Percentiles rank a stretch among this genome's conserved stretches.
Evolutionary conservation across 108 stramenopile species (phyloP).

Genomic region (Cyclotella sp.): DNA sequence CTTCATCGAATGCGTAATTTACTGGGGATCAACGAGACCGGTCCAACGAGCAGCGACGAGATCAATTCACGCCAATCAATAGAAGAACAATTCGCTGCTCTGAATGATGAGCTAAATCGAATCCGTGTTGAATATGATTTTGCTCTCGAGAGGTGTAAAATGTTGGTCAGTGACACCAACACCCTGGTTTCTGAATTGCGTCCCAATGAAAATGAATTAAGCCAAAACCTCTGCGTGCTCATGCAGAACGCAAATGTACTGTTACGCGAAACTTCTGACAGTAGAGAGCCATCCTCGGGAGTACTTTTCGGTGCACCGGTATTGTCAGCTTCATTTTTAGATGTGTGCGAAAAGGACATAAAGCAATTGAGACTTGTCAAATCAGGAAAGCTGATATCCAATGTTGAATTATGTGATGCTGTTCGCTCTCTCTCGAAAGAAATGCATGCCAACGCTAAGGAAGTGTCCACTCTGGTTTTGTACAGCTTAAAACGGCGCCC

Average conservation of each 20-base stretch:
- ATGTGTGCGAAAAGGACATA: constrained; percentile 64
- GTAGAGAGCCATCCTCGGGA: neutral
- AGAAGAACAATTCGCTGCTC: constrained; percentile 35
- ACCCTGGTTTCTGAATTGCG: constrained; percentile 26
- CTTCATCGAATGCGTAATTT: constrained; percentile 48
- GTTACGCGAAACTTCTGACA: neutral
- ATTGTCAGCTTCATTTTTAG: constrained; percentile 50
- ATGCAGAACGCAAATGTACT: constrained; percentile 1
- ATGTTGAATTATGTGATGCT: constrained; percentile 44
- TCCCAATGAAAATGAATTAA: constrained; percentile 10
- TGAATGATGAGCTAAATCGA: constrained; percentile 33
- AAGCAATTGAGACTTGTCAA: constrained; percentile 63
- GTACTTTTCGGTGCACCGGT: constrained; percentile 1
- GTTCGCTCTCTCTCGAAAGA: constrained; percentile 42
- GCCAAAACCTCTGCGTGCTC: constrained; percentile 31
- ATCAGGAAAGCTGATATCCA: constrained; percentile 57
- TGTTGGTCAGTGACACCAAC: constrained; percentile 39
- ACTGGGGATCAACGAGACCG: constrained; percentile 35
- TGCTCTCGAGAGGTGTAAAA: constrained; percentile 47
- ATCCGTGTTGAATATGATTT: constrained; percentile 46
- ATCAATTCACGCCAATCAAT: constrained; percentile 11
- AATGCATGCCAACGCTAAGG: constrained; percentile 60
- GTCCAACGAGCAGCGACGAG: no score
- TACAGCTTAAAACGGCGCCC: constrained; percentile 25
- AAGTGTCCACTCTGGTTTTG: constrained; percentile 46